Evolutionary conservation across 2,329 filamentous ascomycete genomes (phyloP).

Genomic region (Colletotrichum graminicola): DNA sequence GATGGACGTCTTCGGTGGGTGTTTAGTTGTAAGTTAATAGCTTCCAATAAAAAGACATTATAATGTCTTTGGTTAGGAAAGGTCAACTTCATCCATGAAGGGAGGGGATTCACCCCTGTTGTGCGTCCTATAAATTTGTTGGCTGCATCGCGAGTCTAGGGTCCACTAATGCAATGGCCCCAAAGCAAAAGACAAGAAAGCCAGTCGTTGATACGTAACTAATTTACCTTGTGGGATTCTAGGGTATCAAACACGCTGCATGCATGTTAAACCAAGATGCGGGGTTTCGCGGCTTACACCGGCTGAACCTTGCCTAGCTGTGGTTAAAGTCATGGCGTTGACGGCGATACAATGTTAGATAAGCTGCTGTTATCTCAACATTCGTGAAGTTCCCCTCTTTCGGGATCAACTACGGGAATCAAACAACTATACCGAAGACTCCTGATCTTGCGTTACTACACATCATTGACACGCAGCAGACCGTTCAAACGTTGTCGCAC

Average conservation of each 20-base stretch:
- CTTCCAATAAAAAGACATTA: not conserved
- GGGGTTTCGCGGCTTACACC: conserved; percentile 11
- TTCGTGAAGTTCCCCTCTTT: not conserved
- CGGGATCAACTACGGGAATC: not conserved
- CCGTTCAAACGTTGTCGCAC: not conserved
- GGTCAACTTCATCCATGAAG: no score
- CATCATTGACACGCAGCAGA: not conserved
- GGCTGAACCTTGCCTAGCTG: not conserved
- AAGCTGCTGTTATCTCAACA: not conserved
- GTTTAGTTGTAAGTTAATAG: not conserved
- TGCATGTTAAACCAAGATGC: not conserved
- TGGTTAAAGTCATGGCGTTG: not conserved
- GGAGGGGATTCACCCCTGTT: not conserved
- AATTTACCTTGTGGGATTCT: no score
- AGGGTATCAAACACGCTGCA: not conserved
- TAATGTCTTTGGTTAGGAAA: not conserved
- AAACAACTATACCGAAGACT: not conserved
- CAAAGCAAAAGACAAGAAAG: not conserved
- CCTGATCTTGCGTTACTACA: not conserved
- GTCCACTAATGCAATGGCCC: not conserved
- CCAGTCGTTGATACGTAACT: not conserved
- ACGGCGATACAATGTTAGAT: not conserved
- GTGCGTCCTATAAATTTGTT: not conserved
- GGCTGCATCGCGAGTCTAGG: not conserved
- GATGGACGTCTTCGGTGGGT: not conserved